These are phyloP conservation scores for Apiotrichum laibachii DNA, from an alignment of 1,284 basidiomycete genomes.

Conservation along the genomic window DNA sequence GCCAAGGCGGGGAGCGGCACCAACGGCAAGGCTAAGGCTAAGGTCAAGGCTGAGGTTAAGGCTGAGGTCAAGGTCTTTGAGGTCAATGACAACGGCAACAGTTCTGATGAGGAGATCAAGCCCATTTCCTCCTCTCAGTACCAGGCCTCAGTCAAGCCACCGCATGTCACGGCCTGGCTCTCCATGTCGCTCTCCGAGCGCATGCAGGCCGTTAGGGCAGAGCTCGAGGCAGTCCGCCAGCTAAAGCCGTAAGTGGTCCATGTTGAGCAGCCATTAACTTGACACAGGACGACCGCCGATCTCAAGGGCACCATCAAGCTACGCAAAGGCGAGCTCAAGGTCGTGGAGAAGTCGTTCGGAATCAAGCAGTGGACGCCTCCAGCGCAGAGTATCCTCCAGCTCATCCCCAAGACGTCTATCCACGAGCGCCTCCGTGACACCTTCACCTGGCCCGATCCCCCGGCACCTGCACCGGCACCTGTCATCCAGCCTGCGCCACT, in stretches of 20 bases:
- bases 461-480: not conserved
- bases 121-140: not conserved
- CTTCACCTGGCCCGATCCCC: constrained; percentile 1
- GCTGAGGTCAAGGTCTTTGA: not conserved
- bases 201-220: constrained; percentile 2
- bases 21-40: not conserved
- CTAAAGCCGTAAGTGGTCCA: not conserved
- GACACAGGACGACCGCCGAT: not conserved
- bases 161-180: not conserved
- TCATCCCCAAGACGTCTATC: not conserved
- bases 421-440: constrained; percentile 1
- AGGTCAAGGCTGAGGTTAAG: not conserved
- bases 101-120: constrained; percentile 6
- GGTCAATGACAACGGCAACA: constrained; percentile 12
- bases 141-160: not conserved
- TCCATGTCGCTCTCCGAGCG: constrained; percentile 10
- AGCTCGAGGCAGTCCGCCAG: constrained; percentile 5
- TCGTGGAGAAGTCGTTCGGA: constrained; percentile 2
- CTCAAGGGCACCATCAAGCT: not conserved
- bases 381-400: not conserved
- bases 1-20: not conserved
- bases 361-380: constrained; percentile 11
- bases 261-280: not conserved
- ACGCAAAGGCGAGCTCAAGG: constrained; percentile 1
- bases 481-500: not conserved